Conservation (phyloP, 2,329 filamentous ascomycete species). For the Zasmidium cellare region DNA sequence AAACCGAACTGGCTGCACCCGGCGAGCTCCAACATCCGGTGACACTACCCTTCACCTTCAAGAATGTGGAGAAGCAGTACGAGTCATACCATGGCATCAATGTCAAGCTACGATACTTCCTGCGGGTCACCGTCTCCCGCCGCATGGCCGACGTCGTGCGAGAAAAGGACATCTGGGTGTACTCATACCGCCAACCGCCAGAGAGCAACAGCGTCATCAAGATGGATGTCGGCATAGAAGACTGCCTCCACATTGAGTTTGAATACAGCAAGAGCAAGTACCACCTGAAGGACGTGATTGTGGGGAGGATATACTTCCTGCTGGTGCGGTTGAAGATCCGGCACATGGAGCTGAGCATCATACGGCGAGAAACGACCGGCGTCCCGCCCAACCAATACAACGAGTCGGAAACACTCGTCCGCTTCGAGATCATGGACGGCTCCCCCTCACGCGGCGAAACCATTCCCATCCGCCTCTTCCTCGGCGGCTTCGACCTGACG, state of each 20-base stretch:
- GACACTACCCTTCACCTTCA: conserved; percentile 99
- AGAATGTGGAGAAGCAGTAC: conserved; percentile 99
- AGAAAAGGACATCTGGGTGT: conserved; percentile 99
- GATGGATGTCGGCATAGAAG: conserved; percentile 99
- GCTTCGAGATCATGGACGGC: conserved; percentile 99
- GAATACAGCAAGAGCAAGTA: conserved; percentile 99
- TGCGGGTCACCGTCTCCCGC: conserved; percentile 92
- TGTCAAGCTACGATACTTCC: conserved; percentile 97
- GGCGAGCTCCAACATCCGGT: conserved; percentile 98
- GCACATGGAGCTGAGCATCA: conserved; percentile 99
- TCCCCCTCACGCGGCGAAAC: conserved; percentile 94
- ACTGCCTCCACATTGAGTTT: conserved; percentile 98
- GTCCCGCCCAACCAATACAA: conserved; percentile 98
- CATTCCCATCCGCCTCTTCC: conserved; percentile 94
- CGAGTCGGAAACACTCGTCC: conserved; percentile 95
- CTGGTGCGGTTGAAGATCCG: conserved; percentile 98
- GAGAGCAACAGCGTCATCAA: conserved; percentile 99
- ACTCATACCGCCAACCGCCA: conserved; percentile 95
- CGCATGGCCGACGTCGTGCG: conserved; percentile 97
- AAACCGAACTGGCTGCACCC: conserved; percentile 93
- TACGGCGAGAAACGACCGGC: conserved; percentile 92
- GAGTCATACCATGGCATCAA: conserved; percentile 99
- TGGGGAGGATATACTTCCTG: conserved; percentile 97
- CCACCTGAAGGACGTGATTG: conserved; percentile 98
- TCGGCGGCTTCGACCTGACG: conserved; percentile 95